Conservation (phyloP, 1,284 basidiomycete species). For the Fomitopsis betulina region DNA sequence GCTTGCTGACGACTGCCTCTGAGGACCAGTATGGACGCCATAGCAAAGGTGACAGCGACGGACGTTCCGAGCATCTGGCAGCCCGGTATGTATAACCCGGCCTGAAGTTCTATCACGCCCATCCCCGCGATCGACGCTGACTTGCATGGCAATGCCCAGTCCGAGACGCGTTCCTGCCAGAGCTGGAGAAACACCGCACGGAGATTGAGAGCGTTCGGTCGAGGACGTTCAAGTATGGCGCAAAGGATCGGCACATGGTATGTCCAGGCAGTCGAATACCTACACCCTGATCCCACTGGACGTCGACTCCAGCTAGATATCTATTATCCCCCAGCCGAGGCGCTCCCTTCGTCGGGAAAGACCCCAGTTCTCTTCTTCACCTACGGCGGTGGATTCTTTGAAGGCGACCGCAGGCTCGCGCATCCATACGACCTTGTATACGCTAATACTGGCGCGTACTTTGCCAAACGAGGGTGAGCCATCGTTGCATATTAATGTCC, state of each 20-base stretch:
- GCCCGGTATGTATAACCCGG: neutral
- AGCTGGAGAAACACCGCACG: slow-evolving; percentile 35
- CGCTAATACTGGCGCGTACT: slow-evolving; percentile 53
- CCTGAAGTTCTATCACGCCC: no score
- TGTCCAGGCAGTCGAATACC: slow-evolving; percentile 7
- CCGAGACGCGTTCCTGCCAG: slow-evolving; percentile 36
- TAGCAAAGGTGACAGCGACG: neutral
- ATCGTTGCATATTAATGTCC: no score
- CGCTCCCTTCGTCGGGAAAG: slow-evolving; percentile 21
- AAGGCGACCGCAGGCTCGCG: slow-evolving; percentile 41
- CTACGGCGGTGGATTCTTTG: slow-evolving; percentile 59
- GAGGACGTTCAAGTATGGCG: slow-evolving; percentile 53
- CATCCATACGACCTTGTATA: slow-evolving; percentile 47
- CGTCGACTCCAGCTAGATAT: slow-evolving; percentile 40
- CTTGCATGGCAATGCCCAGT: slow-evolving; percentile 7
- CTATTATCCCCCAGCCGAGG: slow-evolving; percentile 44
- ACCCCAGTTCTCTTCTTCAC: slow-evolving; percentile 54
- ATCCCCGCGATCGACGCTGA: neutral
- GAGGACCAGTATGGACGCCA: no score
- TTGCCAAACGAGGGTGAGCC: slow-evolving; percentile 43
- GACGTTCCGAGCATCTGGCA: neutral
- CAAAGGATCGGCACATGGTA: slow-evolving; percentile 50
- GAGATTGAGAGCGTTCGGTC: slow-evolving; percentile 38
- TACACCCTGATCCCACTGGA: neutral
- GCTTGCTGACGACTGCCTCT: no score